A percentile compares a stretch with the other conserved stretches of the same genome.
Evolutionary conservation across 2,329 filamentous ascomycete species (phyloP).

Genomic region (Ophiostoma populinum): DNA sequence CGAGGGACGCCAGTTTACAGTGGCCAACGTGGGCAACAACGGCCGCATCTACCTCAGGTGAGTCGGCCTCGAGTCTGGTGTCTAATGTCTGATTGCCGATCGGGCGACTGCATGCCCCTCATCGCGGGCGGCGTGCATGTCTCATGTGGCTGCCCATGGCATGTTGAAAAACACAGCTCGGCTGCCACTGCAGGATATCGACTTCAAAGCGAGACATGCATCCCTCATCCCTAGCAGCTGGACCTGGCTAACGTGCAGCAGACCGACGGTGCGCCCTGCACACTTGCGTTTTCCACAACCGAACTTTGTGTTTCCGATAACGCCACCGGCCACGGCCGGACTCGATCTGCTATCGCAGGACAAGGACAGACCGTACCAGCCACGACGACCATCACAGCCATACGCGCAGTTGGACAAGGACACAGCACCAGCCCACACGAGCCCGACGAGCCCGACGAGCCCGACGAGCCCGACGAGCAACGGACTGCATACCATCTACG

Average conservation of each 20-base stretch:
- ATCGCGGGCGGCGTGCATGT: too few relatives aligned
- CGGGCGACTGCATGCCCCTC: neutral
- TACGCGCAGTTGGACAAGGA: too few relatives aligned
- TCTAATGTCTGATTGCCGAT: neutral
- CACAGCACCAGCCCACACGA: too few relatives aligned
- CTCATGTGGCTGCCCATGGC: too few relatives aligned
- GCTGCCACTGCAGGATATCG: too few relatives aligned
- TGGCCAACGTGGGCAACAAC: conserved; percentile 69
- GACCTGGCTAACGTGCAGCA: conserved; percentile 16
- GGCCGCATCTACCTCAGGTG: conserved; percentile 71
- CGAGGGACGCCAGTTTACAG: conserved; percentile 57
- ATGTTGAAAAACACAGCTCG: too few relatives aligned
- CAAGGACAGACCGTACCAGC: conserved; percentile 14
- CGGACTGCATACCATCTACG: conserved; percentile 9
- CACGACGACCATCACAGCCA: conserved; percentile 1
- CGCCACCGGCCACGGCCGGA: conserved; percentile 40
- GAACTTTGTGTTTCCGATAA: conserved; percentile 40
- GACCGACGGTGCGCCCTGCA: conserved; percentile 43
- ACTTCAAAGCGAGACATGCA: too few relatives aligned
- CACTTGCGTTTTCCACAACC: conserved; percentile 45
- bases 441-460: too few relatives aligned
- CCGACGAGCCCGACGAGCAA: conserved; percentile 12
- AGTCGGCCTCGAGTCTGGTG: conserved; percentile 13
- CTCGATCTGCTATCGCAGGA: conserved; percentile 27
- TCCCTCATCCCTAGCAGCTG: too few relatives aligned